phyloP scores from a whole-genome alignment of 2,329 filamentous ascomycete genomes.

The Fusarium robinianum region DNA sequence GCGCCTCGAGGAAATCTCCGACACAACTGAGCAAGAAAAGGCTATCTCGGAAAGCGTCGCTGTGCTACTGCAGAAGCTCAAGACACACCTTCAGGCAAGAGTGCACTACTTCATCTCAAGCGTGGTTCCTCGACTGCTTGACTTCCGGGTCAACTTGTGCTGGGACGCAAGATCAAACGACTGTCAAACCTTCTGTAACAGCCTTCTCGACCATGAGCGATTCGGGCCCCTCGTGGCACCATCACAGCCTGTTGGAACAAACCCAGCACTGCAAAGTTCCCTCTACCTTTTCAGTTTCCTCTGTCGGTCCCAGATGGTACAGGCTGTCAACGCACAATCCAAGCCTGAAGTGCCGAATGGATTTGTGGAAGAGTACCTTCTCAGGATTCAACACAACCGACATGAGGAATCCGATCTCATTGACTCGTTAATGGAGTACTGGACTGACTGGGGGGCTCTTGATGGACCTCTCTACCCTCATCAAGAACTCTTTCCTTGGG shows the following conservation, averaged over 20 bases:
- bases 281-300: constrained; percentile 48
- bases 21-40: constrained; percentile 10
- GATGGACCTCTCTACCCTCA: constrained; percentile 43
- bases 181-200: constrained; percentile 45
- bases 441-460: constrained; percentile 49
- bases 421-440: constrained; percentile 49
- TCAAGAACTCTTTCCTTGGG: constrained; percentile 50
- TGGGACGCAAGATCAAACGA: constrained; percentile 43
- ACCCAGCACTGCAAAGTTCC: constrained; percentile 11
- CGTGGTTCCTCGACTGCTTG: constrained; percentile 36
- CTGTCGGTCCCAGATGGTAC: constrained; percentile 35
- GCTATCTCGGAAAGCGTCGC: constrained; percentile 15
- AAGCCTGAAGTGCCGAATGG: constrained; percentile 46
- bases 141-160: constrained; percentile 31
- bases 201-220: constrained; percentile 36
- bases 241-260: not conserved
- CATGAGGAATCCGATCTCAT: constrained; percentile 48
- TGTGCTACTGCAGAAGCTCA: constrained; percentile 25
- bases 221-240: constrained; percentile 32
- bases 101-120: constrained; percentile 38
- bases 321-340: constrained; percentile 29
- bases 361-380: constrained; percentile 48
- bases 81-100: constrained; percentile 29
- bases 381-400: constrained; percentile 43
- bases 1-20: constrained; percentile 16